Base-by-base conservation (phyloP, 805 yeast species). In the Starmera quercuum region DNA sequence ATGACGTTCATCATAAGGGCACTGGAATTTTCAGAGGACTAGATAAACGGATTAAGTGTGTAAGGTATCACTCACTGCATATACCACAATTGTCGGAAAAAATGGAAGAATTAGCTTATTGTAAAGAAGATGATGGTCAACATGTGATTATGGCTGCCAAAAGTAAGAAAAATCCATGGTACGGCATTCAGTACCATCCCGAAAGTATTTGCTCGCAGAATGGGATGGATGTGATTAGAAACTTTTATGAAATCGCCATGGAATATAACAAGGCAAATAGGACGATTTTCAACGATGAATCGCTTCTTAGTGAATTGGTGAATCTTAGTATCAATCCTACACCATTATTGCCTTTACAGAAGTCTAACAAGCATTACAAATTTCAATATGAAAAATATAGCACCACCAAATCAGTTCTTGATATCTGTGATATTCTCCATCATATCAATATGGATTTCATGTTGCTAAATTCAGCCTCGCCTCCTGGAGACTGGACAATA, bases 101-200 rank as follows among this genome's bases (percentile, higher is more conserved):
- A 2, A 57, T 83, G 7, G 49, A 63, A 2, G 82, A 88, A 0
- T 58, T 85, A 35, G 94, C 92, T 0, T 59, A 61, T 40, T 73
- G 88, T 25, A 25, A 42, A n/a, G 52, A 62, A 9, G 58, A 47
- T 23, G 64, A 63, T 4, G 54, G 42, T 21, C 61, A 63, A 3
- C 49, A 50, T 26, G 59, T 82, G 5, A 52, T 85, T 20, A 92
- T 92, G 99, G 95, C 95, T 1, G 92, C 71, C 0, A 70, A 62
- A 49, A 88, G 84, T 48, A 44, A 31, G 0, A 14, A 24, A 0
- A 57, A 61, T 15, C 97, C 97, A 0, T 83, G 82, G 61, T 90
- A 66, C 54, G 98, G 95, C 1, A 97, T 92, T 3, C 99, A 92
- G 50, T 94, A 88, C 50, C 99, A 92, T 50, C 98, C 98, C 0